Percentiles rank a stretch among this genome's conserved stretches.
phyloP scores from a whole-genome alignment of 2,329 filamentous ascomycete species.

The Fusarium penzigii region DNA sequence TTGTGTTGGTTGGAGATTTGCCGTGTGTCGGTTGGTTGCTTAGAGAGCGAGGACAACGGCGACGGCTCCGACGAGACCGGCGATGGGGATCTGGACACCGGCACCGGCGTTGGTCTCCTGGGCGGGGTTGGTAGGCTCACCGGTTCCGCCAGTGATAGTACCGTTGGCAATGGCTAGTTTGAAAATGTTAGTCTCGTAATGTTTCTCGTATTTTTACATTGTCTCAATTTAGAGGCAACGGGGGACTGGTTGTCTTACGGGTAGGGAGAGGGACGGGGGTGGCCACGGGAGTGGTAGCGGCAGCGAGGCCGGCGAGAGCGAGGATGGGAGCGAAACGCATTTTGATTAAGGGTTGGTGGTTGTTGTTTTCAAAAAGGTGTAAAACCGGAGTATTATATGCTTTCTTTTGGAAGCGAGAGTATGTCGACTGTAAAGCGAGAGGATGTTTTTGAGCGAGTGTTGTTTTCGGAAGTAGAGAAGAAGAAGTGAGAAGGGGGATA shows the following conservation, averaged over 20 bases:
- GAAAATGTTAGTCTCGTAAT: constrained; percentile 7
- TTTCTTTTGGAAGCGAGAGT: too few species aligned
- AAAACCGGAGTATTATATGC: too few species aligned
- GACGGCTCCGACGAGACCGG: constrained; percentile 23
- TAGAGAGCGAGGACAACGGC: constrained; percentile 28
- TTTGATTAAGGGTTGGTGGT: constrained; percentile 19
- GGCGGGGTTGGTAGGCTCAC: constrained; percentile 7
- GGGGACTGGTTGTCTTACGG: constrained; percentile 16
- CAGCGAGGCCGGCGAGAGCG: constrained; percentile 27
- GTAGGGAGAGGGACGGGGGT: constrained; percentile 21
- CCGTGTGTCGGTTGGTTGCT: neutral
- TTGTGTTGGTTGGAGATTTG: too few species aligned
- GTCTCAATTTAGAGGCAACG: constrained; percentile 7
- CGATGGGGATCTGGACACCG: constrained; percentile 17
- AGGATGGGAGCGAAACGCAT: constrained; percentile 30
- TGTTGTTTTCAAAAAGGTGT: too few species aligned
- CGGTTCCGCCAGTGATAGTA: constrained; percentile 11
- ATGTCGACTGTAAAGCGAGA: too few species aligned
- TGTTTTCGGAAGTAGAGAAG: neutral
- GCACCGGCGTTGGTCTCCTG: constrained; percentile 20
- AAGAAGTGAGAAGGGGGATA: neutral
- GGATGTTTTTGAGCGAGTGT: neutral
- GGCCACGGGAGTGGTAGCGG: constrained; percentile 20
- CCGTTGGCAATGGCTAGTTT: constrained; percentile 16
- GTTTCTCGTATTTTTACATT: neutral